Percentiles rank a stretch among this genome's conserved stretches.
Conservation (phyloP, 257 asterid genomes). For the Solanum arcanum region DNA sequence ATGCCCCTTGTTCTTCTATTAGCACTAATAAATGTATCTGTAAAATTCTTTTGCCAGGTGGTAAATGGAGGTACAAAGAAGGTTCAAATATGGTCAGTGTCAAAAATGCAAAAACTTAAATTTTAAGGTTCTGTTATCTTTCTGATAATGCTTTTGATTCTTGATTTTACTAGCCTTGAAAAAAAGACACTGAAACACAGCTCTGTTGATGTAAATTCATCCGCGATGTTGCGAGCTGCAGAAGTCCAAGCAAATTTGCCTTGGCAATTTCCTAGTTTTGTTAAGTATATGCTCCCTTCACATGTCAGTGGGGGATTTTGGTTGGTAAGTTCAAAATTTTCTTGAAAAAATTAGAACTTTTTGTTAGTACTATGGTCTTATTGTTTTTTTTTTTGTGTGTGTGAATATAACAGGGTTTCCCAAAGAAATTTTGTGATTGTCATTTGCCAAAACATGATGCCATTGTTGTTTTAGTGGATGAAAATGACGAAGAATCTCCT, state of each 20-base stretch:
- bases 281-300: slow-evolving; percentile 41
- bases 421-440: slow-evolving; percentile 27
- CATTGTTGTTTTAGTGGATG: slow-evolving; percentile 37
- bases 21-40: background rate
- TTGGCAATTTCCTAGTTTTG: slow-evolving; percentile 30
- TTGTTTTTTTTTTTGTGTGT: background rate
- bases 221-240: slow-evolving; percentile 20
- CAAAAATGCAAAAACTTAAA: background rate
- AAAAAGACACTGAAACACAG: background rate
- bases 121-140: background rate
- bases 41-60: slow-evolving; percentile 6
- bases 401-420: slow-evolving; percentile 30
- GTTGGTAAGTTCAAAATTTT: slow-evolving; percentile 32
- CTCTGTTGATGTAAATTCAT: slow-evolving; percentile 11
- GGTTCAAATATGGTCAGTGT: slow-evolving; percentile 9
- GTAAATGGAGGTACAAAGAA: background rate
- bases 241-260: slow-evolving; percentile 28
- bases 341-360: background rate
- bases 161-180: slow-evolving; percentile 11
- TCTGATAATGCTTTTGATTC: background rate
- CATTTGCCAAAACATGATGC: slow-evolving; percentile 52
- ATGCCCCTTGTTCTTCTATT: background rate
- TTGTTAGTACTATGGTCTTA: background rate
- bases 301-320: slow-evolving; percentile 49
- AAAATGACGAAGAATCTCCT: slow-evolving; percentile 22